Percentiles rank a stretch among this genome's conserved stretches.
These are phyloP conservation scores for Glaciozyma antarctica DNA, from an alignment of 768 basidiomycete genomes.

Conservation along the genomic window DNA sequence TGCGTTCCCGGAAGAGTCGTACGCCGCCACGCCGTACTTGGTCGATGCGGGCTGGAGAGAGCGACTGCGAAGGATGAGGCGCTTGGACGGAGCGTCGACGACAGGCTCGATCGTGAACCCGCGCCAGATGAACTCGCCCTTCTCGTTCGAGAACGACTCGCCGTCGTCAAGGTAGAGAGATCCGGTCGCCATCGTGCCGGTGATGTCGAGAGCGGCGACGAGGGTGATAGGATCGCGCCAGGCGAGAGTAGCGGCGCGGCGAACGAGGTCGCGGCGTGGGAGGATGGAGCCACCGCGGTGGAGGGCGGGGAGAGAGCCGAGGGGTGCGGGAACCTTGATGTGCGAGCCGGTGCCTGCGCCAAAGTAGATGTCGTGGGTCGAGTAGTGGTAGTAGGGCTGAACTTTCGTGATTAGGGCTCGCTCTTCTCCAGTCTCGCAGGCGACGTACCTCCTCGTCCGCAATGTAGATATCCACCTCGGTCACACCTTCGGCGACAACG, in stretches of 20 bases:
- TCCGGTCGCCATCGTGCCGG: slow-evolving; percentile 58
- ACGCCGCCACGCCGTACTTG: slow-evolving; percentile 45
- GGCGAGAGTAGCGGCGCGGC: slow-evolving; percentile 78
- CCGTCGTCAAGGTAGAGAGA: slow-evolving; percentile 96
- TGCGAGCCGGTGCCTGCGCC: slow-evolving; percentile 51
- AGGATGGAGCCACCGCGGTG: slow-evolving; percentile 85
- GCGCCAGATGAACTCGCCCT: slow-evolving; percentile 78
- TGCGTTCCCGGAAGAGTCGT: slow-evolving; percentile 49
- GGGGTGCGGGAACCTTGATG: slow-evolving; percentile 66
- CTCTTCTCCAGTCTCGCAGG: neutral
- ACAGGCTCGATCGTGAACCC: slow-evolving; percentile 52
- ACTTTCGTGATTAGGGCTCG: neutral
- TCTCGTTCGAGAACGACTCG: slow-evolving; percentile 61
- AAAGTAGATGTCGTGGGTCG: slow-evolving; percentile 58
- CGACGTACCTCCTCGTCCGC: slow-evolving; percentile 60
- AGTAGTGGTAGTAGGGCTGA: slow-evolving; percentile 91
- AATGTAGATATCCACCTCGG: slow-evolving; percentile 66
- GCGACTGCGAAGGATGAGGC: slow-evolving; percentile 47
- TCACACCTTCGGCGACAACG: slow-evolving; percentile 63
- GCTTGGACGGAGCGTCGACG: slow-evolving; percentile 44
- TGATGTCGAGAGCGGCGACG: slow-evolving; percentile 56
- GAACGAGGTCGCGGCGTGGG: slow-evolving; percentile 73
- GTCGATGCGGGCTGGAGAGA: slow-evolving; percentile 48
- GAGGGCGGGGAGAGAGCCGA: slow-evolving; percentile 72
- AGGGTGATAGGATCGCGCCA: slow-evolving; percentile 87